A percentile compares a stretch with the other conserved stretches of the same genome.
phyloP scores from a whole-genome alignment of 257 asterid species.

The Lantana camara region DNA sequence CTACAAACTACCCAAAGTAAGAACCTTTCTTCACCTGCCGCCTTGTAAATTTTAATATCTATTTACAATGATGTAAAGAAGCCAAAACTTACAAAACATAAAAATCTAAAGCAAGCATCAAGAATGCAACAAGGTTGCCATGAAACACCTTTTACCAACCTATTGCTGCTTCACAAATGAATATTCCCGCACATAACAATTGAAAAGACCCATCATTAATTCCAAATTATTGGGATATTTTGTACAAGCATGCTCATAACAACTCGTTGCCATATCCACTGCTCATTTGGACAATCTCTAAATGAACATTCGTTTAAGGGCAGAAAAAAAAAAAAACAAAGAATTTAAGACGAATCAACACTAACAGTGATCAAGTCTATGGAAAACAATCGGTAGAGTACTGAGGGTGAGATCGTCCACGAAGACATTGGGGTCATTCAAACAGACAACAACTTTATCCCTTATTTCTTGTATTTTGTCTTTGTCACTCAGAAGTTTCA shows the following conservation, averaged over 20 bases:
- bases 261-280: slow-evolving; percentile 97
- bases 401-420: slow-evolving; percentile 94
- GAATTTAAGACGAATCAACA: slow-evolving; percentile 11
- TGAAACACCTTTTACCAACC: slow-evolving; percentile 49
- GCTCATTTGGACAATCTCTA: slow-evolving; percentile 25
- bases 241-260: slow-evolving; percentile 86
- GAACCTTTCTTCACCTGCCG: slow-evolving; percentile 86
- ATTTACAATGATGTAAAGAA: slow-evolving; percentile 43
- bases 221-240: slow-evolving; percentile 83
- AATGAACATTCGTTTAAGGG: slow-evolving; percentile 2
- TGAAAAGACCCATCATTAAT: slow-evolving; percentile 89
- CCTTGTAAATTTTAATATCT: slow-evolving; percentile 95
- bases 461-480: slow-evolving; percentile 92
- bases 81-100: not conserved
- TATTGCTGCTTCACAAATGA: slow-evolving; percentile 97
- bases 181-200: slow-evolving; percentile 89
- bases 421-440: slow-evolving; percentile 60
- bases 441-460: slow-evolving; percentile 73
- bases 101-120: not conserved
- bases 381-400: slow-evolving; percentile 92
- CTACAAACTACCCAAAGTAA: slow-evolving; percentile 99
- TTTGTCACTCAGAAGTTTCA: slow-evolving; percentile 72
- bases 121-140: slow-evolving; percentile 1
- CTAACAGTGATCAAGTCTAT: slow-evolving; percentile 88
- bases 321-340: slow-evolving; percentile 8